Base-by-base conservation (phyloP, 2,329 filamentous ascomycete species). In the Grosmannia penicillata region DNA sequence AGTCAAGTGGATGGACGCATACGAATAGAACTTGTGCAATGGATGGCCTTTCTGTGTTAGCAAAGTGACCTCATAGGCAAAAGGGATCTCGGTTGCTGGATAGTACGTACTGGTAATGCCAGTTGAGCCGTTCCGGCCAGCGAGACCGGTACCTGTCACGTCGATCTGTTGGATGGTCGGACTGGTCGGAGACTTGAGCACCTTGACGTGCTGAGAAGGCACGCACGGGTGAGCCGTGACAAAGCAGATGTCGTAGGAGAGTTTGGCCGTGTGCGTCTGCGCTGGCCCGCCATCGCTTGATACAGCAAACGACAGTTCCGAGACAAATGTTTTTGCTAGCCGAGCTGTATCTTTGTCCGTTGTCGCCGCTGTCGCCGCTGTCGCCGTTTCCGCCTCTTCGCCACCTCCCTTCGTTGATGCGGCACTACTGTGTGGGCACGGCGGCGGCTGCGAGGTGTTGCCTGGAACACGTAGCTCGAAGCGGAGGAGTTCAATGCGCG, bases 171-270 rank as follows among this genome's bases (percentile, higher is more conserved):
- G 69, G 37, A 74, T 72, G 2, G 68, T 72, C 17, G 73, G 71
- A 48, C 70, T 77, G 1, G 66, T 66, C 0, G 72, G 68, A 13
- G 72, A 72, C 50, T 70, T 73, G 36, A 78, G 50, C 39, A 77
- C 67, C 44, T 65, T 68, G 3, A 74, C 68, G 39, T 68, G 63
- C 36, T 63, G 62, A 2, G 72, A 73, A 2, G 70, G 66, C 6
- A 70, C 65, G 47, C 76, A 81, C 0, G 76, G 76, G 46, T 78
- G 73, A 1, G 74, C 74, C 1, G 76, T 78, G 15, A 78, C 70
- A 50, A 80, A 80, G 47, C 68, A 69, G 18, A 78, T 63, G 41
- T 80, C 75, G 45, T 74, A 69, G 6, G 57, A 55, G 9, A 81
- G 53, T 1, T 62, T 49, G 37, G 67, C 62, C 2, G 59, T 60